Evolutionary conservation across 371 early-diverging fungal species (phyloP), one percentile per base, ranked within the genome.

Genomic region (Dinochytrium kinnereticum): DNA sequence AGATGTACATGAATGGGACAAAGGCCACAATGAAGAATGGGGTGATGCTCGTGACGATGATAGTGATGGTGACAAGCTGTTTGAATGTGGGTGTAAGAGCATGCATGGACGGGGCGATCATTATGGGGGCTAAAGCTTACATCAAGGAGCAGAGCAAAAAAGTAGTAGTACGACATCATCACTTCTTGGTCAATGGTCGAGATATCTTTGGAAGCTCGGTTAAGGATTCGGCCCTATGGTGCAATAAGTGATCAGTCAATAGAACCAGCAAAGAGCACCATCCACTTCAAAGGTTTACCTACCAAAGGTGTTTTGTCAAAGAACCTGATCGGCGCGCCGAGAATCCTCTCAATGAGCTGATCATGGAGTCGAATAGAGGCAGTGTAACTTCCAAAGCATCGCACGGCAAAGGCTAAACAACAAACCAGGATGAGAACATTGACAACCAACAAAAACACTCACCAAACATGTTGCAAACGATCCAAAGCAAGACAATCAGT

Each of bases 301-400:
- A 66, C 66, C 21, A 93, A 76, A 1, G 95, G 92, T 0, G 94
- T 96, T n/a, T 83, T 86, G 53, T 96, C 95, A 78, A 95, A 95
- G 83, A 96, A 95, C 21, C 91, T 85, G 34, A 94, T 74, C 40
- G 87, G 87, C 1, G 87, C 84, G 26, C 57, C 51, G 31, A 84
- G 33, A 24, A 87, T 72, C 17, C 71, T 64, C n/a, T 61, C 39
- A n/a, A 85, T 69, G 37, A 84, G 66, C 21, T 64, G 40, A 1
- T 72, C 33, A 75, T 87, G 86, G 21, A 87, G 67, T 1, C 53
- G 34, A n/a, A 70, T 74, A 19, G 82, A 80, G 0, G 86, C 87
- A 7, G 66, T 51, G 66, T 76, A 71, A 1, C 77, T 76, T 51
- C 80, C 81, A 21, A 69, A 10, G 33, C 49, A 59, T 21, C 78